Evolutionary conservation across 2,329 filamentous ascomycete species (phyloP), one percentile per base, ranked within the genome.

Genomic region (Sclerotinia trifoliorum): DNA sequence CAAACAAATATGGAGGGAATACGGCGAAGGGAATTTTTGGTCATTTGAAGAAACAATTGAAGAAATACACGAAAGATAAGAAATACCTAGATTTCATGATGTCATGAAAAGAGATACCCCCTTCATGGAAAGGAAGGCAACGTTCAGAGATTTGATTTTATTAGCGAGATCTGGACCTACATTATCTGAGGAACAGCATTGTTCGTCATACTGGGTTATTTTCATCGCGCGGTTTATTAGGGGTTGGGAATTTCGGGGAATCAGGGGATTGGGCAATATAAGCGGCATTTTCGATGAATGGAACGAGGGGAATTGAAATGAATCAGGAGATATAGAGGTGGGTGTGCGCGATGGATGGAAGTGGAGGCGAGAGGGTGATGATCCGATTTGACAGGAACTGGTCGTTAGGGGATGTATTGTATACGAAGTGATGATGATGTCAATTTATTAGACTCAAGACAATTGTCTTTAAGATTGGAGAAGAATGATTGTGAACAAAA

Each of bases 51-150:
- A 32, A 32, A 46, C 15, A 65, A 46, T 39, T 24, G 7, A 61
- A 60, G 44, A 51, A 54, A 46, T 52, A 44, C 19, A 67, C 35
- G n/a, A 26, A 52, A 44, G 35, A 62, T 32, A 54, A 62, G 39
- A 60, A 56, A 57, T 46, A 62, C 56, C 39, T 67, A 67, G 65
- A 67, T 67, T 67, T 67, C 65, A 67, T 67, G 65, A 67, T 67
- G 46, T 32, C 65, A 67, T 67, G 65, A 62, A 62, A 62, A 62
- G 26, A 57, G 56, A 67, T 62, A 67, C 56, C 65, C 65, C 65
- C 56, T 54, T 66, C 46, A 52, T 61, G 65, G 65, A 66, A 66
- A 66, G 65, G 65, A 66, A 46, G 55, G 57, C 55, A 66, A 51
- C 61, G 55, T 66, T 66, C 48, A 51, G 57, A 61, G 55, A 24